Percentiles rank a stretch among this genome's conserved stretches.
Conservation (phyloP, 306 rosid species). For the Herpetospermum pedunculosum region DNA sequence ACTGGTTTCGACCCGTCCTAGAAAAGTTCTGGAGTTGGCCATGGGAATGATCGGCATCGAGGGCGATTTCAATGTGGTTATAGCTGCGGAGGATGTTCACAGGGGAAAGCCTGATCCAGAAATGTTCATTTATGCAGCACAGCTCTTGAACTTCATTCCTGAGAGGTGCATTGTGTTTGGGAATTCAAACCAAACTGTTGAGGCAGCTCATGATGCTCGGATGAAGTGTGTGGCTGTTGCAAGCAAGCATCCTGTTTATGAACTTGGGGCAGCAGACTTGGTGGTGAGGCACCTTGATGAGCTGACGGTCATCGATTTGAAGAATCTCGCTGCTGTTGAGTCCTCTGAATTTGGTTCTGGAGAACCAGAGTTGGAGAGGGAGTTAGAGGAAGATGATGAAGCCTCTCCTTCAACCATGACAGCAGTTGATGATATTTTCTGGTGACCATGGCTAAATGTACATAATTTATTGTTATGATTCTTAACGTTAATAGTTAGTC, state of each 20-base stretch:
- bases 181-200: constrained; percentile 83
- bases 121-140: constrained; percentile 80
- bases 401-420: constrained; percentile 28
- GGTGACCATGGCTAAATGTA: constrained; percentile 58
- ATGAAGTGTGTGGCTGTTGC: constrained; percentile 99
- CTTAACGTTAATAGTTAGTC: constrained; percentile 39
- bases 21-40: constrained; percentile 62
- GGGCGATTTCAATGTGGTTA: constrained; percentile 60
- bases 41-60: constrained; percentile 60
- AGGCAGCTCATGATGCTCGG: constrained; percentile 88
- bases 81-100: constrained; percentile 86
- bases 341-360: constrained; percentile 53
- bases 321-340: constrained; percentile 71
- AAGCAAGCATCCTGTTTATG: constrained; percentile 92
- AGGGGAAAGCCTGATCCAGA: constrained; percentile 98
- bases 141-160: constrained; percentile 75
- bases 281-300: constrained; percentile 77
- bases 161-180: constrained; percentile 97
- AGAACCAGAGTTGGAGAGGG: constrained; percentile 73
- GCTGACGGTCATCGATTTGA: constrained; percentile 83
- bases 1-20: constrained; percentile 76
- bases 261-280: constrained; percentile 86
- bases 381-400: constrained; percentile 36
- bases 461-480: constrained; percentile 46
- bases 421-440: constrained; percentile 51